Evolutionary conservation across 495 filamentous ascomycete species (phyloP).

Genomic region (Hypoxylon cercidicola): DNA sequence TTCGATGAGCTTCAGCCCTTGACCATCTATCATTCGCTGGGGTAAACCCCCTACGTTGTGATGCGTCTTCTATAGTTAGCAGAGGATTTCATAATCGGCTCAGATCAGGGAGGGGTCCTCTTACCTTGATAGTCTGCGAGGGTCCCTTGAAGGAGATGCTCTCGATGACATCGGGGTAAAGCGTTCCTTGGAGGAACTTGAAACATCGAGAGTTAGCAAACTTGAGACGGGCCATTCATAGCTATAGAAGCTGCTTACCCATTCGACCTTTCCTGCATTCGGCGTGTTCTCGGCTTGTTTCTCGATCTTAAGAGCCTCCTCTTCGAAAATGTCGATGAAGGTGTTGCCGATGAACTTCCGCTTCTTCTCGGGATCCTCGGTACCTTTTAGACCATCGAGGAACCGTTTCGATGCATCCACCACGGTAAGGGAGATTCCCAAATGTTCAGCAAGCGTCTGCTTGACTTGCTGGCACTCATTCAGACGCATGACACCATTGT

Average conservation of each 20-base stretch:
- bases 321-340: conserved; percentile 90
- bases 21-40: conserved; percentile 63
- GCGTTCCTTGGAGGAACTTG: conserved; percentile 80
- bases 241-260: conserved; percentile 36
- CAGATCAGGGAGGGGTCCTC: conserved; percentile 6
- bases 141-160: conserved; percentile 85
- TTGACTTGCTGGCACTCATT: conserved; percentile 86
- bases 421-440: conserved; percentile 92
- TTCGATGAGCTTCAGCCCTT: conserved; percentile 64
- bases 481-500: conserved; percentile 83
- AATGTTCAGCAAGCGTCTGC: conserved; percentile 74
- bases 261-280: conserved; percentile 76
- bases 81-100: too few species aligned
- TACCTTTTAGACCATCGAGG: conserved; percentile 75
- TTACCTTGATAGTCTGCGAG: conserved; percentile 79
- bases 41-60: conserved; percentile 85
- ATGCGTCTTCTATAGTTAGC: conserved; percentile 54
- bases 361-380: conserved; percentile 88
- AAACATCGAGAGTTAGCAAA: not conserved
- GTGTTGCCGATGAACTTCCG: conserved; percentile 89
- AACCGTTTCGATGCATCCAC: conserved; percentile 83
- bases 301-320: conserved; percentile 80
- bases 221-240: too few species aligned
- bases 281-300: conserved; percentile 68
- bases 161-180: conserved; percentile 77